A percentile compares a stretch with the other conserved stretches of the same genome.
phyloP scores from a whole-genome alignment of 352 stramenopile genomes.

The Globisporangium megalacanthum region DNA sequence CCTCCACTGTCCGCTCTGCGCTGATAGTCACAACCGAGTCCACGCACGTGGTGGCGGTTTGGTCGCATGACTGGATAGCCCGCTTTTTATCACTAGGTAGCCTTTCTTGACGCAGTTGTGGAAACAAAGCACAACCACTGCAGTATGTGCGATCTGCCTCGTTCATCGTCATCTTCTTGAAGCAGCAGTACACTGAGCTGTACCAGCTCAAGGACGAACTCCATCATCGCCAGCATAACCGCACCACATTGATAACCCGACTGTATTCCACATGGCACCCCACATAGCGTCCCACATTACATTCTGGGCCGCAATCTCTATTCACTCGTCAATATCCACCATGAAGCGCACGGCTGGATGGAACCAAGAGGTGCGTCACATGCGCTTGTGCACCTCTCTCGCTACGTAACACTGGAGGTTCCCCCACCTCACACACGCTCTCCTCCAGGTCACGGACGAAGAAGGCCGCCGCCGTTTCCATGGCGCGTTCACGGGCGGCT shows the following conservation, averaged over 20 bases:
- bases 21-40: neutral
- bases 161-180: too few relatives aligned
- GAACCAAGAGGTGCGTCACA: constrained; percentile 52
- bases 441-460: constrained; percentile 53
- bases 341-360: constrained; percentile 49
- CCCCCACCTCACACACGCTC: too few relatives aligned
- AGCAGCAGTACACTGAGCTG: too few relatives aligned
- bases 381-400: constrained; percentile 5
- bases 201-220: too few relatives aligned
- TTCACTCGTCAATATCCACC: neutral
- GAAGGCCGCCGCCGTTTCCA: constrained; percentile 85
- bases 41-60: neutral
- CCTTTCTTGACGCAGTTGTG: too few relatives aligned
- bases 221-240: too few relatives aligned
- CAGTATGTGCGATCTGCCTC: too few relatives aligned
- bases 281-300: neutral
- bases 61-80: neutral
- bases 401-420: neutral
- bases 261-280: neutral
- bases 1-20: constrained; percentile 60
- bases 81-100: neutral
- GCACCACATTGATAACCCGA: too few relatives aligned
- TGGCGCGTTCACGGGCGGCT: constrained; percentile 92
- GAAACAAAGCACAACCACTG: too few relatives aligned
- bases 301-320: neutral